Evolutionary conservation across 768 basidiomycete genomes (phyloP), one percentile per base, ranked within the genome.

Genomic region (Serpula lacrymans): DNA sequence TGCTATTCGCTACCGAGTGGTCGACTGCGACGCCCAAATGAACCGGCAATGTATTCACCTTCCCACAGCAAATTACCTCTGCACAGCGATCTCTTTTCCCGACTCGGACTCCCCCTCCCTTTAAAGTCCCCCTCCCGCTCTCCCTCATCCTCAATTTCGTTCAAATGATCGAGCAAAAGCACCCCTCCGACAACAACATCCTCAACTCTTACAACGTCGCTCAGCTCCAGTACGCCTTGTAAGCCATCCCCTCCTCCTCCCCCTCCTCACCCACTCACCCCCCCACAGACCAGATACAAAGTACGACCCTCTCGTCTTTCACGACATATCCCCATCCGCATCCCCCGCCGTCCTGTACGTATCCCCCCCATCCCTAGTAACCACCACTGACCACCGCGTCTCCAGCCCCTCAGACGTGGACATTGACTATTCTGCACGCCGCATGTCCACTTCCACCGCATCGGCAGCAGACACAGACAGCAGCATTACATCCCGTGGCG

Each of bases 361-460:
- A 11, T 37, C 31, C 35, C 44, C 41, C 20, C 34, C 35, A 51
- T 39, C 37, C 40, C 27, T 49, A 45, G 23, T n/a, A 7, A 30
- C 32, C 34, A 48, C 49, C 28, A 46, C 42, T 13, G 27, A 25
- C 51, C 44, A 47, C 28, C 13, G 49, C 52, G 40, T 39, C 49
- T 46, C 29, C 57, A 72, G 69, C 53, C 53, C 67, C 45, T 57
- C 66, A 37, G 67, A 73, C 33, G 51, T 70, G 46, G 78, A 74
- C 60, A 54, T 77, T 48, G 78, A 78, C 62, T 79, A 84, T 33
- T 23, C 54, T 45, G 58, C 60, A 26, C 74, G 85, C 55, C 82
- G 85, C 56, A 88, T 89, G 87, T 88, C 87, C 62, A 73, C 75
- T 59, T 85, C 82, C 48, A 81, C 79, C 37, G 72, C 78, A 43